Evolutionary conservation across 139 green algal species (phyloP), one percentile per base, ranked within the genome.

Genomic region (Haematococcus sp.): DNA sequence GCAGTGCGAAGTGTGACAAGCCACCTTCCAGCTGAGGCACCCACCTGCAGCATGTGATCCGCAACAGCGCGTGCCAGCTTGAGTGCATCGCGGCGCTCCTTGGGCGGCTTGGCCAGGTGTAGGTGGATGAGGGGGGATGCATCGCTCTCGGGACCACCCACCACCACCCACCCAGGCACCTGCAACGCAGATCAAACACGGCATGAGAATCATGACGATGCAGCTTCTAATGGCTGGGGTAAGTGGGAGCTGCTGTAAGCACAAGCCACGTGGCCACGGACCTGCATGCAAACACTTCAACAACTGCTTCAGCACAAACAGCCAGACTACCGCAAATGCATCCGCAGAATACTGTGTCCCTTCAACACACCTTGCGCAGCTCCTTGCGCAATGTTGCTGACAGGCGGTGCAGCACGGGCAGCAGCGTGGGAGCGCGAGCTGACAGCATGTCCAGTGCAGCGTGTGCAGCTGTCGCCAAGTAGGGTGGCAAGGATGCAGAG

Each of bases 401-500:
- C 54, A 88, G 90, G 20, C 9, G 11, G 0, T 43, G 43, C 65
- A 90, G 51, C 25, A 9, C 25, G 4, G 33, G n/a, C 61, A 86
- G 69, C 34, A 79, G 71, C 43, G 70, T 30, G 13, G 27, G 19
- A 0, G 68, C 78, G 9, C 80, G 44, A 4, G 33, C 4, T 71
- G 80, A 46, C 25, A 93, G 54, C 28, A 70, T 23, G 22, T 87
- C 54, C 54, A 94, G 74, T 17, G 88, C 79, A 54, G 51, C 71
- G 19, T 80, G 71, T 43, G 81, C 89, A 28, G 85, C 80, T 0
- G 77, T 86, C 5, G 96, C 95, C 55, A 98, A 82, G 83, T 94
- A 98, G 55, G 96, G 96, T 27, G 96, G 96, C 79, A 98, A 88
- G 7, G 92, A 94, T 9, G 96, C 96, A 2, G 84, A 95, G 88